Conservation (phyloP, 2,329 filamentous ascomycete genomes). For the Pestalotiopsis sp. region DNA sequence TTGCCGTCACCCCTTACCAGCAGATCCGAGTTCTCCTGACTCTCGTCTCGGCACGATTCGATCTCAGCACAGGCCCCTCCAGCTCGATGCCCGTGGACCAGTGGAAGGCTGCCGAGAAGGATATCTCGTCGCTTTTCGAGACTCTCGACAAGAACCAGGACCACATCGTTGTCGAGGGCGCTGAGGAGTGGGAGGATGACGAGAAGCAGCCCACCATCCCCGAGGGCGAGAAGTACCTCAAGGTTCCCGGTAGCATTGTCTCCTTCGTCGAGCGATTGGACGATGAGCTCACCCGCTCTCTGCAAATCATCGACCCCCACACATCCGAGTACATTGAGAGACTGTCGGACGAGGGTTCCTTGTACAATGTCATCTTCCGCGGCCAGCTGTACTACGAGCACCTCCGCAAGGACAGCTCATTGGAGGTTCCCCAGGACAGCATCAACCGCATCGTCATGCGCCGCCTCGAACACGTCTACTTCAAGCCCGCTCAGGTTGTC, state of each 20-base stretch:
- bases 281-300: conserved; percentile 94
- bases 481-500: conserved; percentile 95
- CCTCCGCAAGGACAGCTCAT: conserved; percentile 69
- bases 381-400: conserved; percentile 86
- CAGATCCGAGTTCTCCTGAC: conserved; percentile 89
- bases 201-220: conserved; percentile 84
- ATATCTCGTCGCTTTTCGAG: conserved; percentile 76
- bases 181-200: conserved; percentile 98
- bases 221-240: conserved; percentile 79
- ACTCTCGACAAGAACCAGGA: conserved; percentile 80
- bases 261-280: conserved; percentile 95
- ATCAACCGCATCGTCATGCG: conserved; percentile 93
- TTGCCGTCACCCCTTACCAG: conserved; percentile 90
- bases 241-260: conserved; percentile 89
- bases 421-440: conserved; percentile 81
- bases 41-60: conserved; percentile 91
- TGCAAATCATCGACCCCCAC: conserved; percentile 97
- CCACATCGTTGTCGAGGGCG: conserved; percentile 85
- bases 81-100: conserved; percentile 89
- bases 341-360: conserved; percentile 82
- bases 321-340: conserved; percentile 98
- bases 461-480: conserved; percentile 95
- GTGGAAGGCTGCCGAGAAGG: conserved; percentile 93
- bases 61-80: conserved; percentile 78
- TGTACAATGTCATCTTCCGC: conserved; percentile 93